phyloP scores from a whole-genome alignment of 441 rosid species.

The Erodium trifolium region DNA sequence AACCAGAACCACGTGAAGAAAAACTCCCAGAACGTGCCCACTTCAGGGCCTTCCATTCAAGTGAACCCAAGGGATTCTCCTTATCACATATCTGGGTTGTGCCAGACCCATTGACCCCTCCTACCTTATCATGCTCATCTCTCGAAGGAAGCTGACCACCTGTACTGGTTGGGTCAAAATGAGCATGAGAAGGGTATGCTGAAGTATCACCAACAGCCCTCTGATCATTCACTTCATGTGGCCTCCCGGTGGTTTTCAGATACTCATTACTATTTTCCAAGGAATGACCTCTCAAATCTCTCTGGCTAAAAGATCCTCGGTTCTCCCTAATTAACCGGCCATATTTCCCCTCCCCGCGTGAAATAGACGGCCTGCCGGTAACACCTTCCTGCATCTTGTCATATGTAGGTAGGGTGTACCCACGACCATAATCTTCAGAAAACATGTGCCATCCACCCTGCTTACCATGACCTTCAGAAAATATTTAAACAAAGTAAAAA shows the following conservation, averaged over 20 bases:
- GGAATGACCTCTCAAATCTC: slow-evolving; percentile 63
- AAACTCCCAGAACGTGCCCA: slow-evolving; percentile 81
- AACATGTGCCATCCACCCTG: slow-evolving; percentile 50
- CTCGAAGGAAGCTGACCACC: slow-evolving; percentile 44
- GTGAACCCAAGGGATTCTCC: slow-evolving; percentile 34
- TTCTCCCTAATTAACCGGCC: slow-evolving; percentile 54
- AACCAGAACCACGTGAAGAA: slow-evolving; percentile 80
- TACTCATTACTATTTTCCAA: slow-evolving; percentile 70
- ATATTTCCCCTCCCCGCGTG: slow-evolving; percentile 39
- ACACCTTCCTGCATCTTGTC: slow-evolving; percentile 59
- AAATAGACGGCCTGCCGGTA: slow-evolving; percentile 35
- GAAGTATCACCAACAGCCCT: slow-evolving; percentile 55
- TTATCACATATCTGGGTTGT: slow-evolving; percentile 41
- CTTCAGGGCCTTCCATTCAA: slow-evolving; percentile 68
- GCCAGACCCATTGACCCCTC: slow-evolving; percentile 36
- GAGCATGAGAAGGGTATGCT: slow-evolving; percentile 37
- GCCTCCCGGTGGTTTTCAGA: slow-evolving; percentile 34
- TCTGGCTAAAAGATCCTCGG: slow-evolving; percentile 53
- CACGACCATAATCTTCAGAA: slow-evolving; percentile 62
- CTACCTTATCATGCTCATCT: slow-evolving; percentile 42
- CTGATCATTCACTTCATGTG: slow-evolving; percentile 43
- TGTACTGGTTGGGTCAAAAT: slow-evolving; percentile 37
- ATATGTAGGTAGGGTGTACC: slow-evolving; percentile 45
- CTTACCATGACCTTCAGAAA: slow-evolving; percentile 83
- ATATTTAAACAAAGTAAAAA: slow-evolving; percentile 26